A percentile compares a stretch with the other conserved stretches of the same genome.
phyloP scores from a whole-genome alignment of 2,329 filamentous ascomycete species.

The Coleophoma cylindrospora region DNA sequence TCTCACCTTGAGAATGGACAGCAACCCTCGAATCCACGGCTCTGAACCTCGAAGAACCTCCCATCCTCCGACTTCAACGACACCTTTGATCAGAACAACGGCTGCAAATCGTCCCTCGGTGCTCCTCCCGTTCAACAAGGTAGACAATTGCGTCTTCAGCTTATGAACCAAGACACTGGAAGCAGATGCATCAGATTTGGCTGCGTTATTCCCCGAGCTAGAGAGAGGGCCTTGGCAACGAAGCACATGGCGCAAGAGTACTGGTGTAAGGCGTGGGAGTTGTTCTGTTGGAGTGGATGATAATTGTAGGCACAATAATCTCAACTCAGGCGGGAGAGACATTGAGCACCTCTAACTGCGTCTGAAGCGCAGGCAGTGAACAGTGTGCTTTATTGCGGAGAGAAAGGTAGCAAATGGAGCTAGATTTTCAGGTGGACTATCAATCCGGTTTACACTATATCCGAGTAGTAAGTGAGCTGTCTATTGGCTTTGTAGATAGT shows the following conservation, averaged over 20 bases:
- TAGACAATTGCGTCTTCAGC: constrained; percentile 71
- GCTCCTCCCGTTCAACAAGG: constrained; percentile 72
- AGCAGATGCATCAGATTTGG: constrained; percentile 59
- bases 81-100: constrained; percentile 72
- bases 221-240: constrained; percentile 59
- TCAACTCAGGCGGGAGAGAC: constrained; percentile 49
- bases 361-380: not conserved
- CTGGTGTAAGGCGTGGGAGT: constrained; percentile 68
- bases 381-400: not conserved
- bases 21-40: constrained; percentile 71
- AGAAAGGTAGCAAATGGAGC: not conserved
- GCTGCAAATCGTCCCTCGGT: constrained; percentile 73
- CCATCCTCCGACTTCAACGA: constrained; percentile 79
- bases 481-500: not conserved
- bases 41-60: constrained; percentile 70
- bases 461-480: not conserved
- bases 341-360: constrained; percentile 8
- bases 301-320: constrained; percentile 63
- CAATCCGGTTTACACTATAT: not conserved
- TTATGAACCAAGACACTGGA: constrained; percentile 70
- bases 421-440: not conserved
- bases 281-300: constrained; percentile 67
- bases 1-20: constrained; percentile 66
- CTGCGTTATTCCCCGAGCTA: constrained; percentile 51
- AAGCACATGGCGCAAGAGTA: constrained; percentile 57